Base-by-base conservation (phyloP, 768 basidiomycete genomes). In the Lyophyllum semitale region DNA sequence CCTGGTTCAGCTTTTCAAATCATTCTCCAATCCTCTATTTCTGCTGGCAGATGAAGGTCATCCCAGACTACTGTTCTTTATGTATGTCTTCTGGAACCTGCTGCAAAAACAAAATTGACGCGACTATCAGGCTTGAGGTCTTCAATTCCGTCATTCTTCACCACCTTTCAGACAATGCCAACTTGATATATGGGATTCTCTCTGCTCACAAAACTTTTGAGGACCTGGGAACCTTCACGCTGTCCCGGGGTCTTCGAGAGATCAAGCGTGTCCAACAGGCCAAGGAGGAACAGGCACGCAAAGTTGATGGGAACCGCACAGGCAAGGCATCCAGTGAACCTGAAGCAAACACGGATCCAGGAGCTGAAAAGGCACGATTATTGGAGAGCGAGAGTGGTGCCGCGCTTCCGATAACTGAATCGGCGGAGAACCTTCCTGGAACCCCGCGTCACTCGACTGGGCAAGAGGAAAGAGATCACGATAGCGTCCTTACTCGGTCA, bases 21-120 rank as follows among this genome's bases (percentile, higher is more conserved):
- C 96, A 0, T 96, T 99, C 67, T 88, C 93, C 5, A 92, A 88
- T 55, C 92, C 97, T 0, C 74, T 85, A 2, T 98, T 98, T 70
- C 74, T 98, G 30, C 73, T 99, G 18, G 87, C 91, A 2, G 97
- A 98, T 59, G 97, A 98, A 71, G 93, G 95, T 7, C 94, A 98
- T 66, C 97, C 97, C 1, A 76, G 97, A 57, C 73, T 98, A 27
- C 79, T 98, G 29, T 98, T 91, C 72, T 97, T 93, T 68, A 88
- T 95, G 92, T 93, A 58, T 57, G 84, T 70, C 25, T 17, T 42
- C 40, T 35, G 48, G 20, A 53, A 25, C 29, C 43, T 11, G 18
- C 5, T 26, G 43, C 12, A 12, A 23, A 22, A 4, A 26, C 17
- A 18, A 32, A 37, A 30, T 29, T 50, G 8, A 48, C 27, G 37